Evolutionary conservation across 78 protist genomes (phyloP), one percentile per base, ranked within the genome.

Genomic region (Cavenderia fasciculata): DNA sequence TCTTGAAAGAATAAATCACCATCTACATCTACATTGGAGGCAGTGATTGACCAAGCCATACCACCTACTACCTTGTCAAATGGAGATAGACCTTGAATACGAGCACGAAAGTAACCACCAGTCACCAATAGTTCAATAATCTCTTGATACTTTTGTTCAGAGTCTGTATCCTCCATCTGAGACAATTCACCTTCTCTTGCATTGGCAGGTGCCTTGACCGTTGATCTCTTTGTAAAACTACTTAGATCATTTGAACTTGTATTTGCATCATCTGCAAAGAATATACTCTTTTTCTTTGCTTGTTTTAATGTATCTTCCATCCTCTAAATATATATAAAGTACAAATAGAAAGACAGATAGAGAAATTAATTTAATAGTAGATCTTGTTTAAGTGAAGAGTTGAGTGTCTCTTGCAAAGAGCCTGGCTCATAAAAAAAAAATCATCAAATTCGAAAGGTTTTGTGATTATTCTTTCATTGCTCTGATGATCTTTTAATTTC

Each of bases 21-120:
- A 34, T 97, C 98, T 19, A 97, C 94, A 52, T 94, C 96, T 23
- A 74, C 94, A 33, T 94, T 85, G n/a, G 76, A 62, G 23, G 85
- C 72, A 29, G 77, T 70, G 72, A 97, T 93, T 65, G 95, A 79
- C 99, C 99, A 98, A 1, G 96, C 94, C 72, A 98, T 76, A 47
- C 99, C 99, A 31, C 99, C 99, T 1, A 96, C 92, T 12, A 93
- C 93, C 49, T 93, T 92, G 78, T 98, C 99, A 40, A 98, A 98
- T 54, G 93, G 90, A 2, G 95, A 76, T 33, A 97, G 91, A 43
- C 94, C 63, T 12, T 51, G 46, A 57, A 98, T 89, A 7, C 98
- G 78, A 2, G 98, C 98, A 18, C 99, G 93, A 72, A 96, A 97
- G 91, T 96, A 97, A 29, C 99, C 99, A n/a, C 97, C 99, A 8